phyloP scores from a whole-genome alignment of 352 stramenopile species.

The Globisporangium cederbergense region DNA sequence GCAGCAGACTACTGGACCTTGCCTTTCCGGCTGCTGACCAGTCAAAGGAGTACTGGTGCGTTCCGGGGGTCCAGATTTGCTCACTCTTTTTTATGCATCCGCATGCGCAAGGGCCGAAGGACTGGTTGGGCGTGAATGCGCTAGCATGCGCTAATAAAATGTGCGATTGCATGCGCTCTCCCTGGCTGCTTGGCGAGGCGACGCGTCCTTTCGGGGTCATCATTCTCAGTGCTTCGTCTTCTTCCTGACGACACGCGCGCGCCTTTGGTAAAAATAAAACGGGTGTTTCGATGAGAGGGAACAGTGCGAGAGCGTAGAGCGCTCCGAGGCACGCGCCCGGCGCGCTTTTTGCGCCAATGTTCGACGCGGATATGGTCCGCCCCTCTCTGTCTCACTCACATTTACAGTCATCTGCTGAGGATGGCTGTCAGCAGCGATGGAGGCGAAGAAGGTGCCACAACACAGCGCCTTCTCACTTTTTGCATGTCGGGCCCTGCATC shows the following conservation, averaged over 20 bases:
- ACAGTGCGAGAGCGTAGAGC: not conserved
- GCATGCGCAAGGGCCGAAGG: no score
- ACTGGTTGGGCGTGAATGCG: no score
- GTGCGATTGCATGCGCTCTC: no score
- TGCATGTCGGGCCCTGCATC: no score
- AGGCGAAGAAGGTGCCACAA: no score
- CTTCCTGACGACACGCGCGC: not conserved
- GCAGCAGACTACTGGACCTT: no score
- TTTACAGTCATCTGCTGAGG: not conserved
- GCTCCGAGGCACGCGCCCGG: slow-evolving; percentile 1
- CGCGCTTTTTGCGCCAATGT: not conserved
- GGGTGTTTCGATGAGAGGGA: not conserved
- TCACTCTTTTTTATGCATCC: not conserved
- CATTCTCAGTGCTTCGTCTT: not conserved
- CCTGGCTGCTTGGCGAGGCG: no score
- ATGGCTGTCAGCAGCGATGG: not conserved
- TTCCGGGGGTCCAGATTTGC: not conserved
- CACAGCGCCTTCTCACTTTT: no score
- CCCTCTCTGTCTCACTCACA: not conserved
- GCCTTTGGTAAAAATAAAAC: not conserved
- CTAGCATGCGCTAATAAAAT: no score
- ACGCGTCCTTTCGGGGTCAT: not conserved
- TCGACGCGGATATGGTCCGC: not conserved
- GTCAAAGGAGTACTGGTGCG: not conserved
- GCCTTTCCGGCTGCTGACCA: not conserved